A percentile compares a stretch with the other conserved stretches of the same genome.
Conservation (phyloP, 2,329 filamentous ascomycete genomes). For the Cercospora sp. region DNA sequence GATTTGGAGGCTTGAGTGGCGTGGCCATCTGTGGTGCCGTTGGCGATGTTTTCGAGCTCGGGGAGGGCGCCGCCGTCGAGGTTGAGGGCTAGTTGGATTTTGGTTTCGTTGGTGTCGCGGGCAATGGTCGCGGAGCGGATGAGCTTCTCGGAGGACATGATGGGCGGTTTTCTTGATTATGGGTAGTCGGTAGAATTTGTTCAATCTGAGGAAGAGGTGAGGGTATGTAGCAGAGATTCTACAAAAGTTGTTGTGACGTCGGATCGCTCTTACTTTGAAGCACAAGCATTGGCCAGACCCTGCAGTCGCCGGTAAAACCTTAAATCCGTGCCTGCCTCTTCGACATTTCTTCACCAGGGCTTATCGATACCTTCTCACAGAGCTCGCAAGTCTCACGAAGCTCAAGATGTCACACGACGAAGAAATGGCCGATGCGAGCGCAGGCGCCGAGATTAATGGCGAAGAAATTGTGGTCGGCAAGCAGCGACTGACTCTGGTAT, state of each 20-base stretch:
- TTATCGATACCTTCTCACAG: not conserved
- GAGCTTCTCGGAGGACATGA: constrained; percentile 35
- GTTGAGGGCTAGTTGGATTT: constrained; percentile 89
- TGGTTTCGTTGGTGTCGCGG: constrained; percentile 96
- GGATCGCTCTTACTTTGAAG: constrained; percentile 8
- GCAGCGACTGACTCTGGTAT: constrained; percentile 49
- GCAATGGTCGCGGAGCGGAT: constrained; percentile 73
- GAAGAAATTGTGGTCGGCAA: constrained; percentile 42
- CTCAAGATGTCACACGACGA: constrained; percentile 34
- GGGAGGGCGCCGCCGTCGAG: constrained; percentile 77
- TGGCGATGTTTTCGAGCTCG: constrained; percentile 25
- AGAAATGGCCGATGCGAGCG: constrained; percentile 42
- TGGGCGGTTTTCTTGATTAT: not conserved
- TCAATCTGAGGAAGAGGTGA: not conserved
- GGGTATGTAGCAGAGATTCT: not conserved
- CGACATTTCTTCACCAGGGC: constrained; percentile 1
- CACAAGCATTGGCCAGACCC: constrained; percentile 21
- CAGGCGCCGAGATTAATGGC: constrained; percentile 49
- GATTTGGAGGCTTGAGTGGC: constrained; percentile 81
- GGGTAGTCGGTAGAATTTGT: not conserved
- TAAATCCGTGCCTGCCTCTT: constrained; percentile 11
- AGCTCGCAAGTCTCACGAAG: not conserved
- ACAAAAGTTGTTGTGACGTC: constrained; percentile 17
- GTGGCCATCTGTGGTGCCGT: constrained; percentile 68
- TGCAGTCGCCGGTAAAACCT: constrained; percentile 20